These are phyloP conservation scores for Echeveria elegans DNA, from an alignment of 164 flowering plant genomes.

Conservation along the genomic window DNA sequence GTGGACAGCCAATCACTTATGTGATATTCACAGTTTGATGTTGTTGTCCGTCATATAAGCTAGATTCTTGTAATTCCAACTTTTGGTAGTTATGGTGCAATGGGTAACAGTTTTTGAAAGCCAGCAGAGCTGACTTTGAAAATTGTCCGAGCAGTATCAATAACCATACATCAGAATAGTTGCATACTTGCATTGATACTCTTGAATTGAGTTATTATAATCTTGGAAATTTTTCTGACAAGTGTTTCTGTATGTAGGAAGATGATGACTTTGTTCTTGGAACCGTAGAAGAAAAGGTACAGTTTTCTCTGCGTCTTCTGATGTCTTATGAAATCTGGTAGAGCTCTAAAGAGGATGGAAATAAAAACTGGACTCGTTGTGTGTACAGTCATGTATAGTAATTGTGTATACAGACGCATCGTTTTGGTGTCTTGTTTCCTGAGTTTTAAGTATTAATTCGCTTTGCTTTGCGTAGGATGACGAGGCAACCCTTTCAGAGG, in stretches of 20 bases:
- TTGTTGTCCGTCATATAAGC: neutral
- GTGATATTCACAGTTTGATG: neutral
- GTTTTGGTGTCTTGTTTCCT: neutral
- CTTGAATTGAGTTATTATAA: neutral
- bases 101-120: neutral
- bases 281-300: slow-evolving; percentile 64
- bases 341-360: neutral
- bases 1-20: neutral
- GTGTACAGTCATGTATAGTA: neutral
- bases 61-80: neutral
- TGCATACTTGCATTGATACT: neutral
- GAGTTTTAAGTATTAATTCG: neutral
- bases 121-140: neutral
- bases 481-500: slow-evolving; percentile 84
- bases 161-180: neutral
- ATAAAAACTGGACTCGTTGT: neutral
- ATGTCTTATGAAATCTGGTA: neutral
- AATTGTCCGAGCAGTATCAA: neutral
- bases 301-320: slow-evolving; percentile 6
- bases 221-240: slow-evolving; percentile 8
- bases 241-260: slow-evolving; percentile 36
- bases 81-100: neutral
- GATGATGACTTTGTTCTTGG: slow-evolving; percentile 74
- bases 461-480: slow-evolving; percentile 61
- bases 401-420: neutral